These are phyloP conservation scores for Amanita fuliginea DNA, from an alignment of 768 basidiomycete genomes.

Conservation along the genomic window DNA sequence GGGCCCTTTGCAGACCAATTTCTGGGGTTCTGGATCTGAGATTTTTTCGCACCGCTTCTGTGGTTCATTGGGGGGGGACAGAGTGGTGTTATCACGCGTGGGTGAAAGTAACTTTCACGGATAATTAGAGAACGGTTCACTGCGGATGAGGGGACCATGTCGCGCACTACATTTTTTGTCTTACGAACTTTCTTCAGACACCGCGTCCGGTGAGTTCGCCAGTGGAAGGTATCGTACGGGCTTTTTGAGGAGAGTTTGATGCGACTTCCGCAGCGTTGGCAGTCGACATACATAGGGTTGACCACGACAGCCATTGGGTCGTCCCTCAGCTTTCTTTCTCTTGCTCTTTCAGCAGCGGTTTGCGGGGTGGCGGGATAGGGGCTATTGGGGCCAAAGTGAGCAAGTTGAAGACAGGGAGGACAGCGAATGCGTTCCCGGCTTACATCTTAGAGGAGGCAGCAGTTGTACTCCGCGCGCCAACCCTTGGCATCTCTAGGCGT, in stretches of 20 bases:
- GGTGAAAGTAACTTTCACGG: not conserved
- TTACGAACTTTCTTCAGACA: constrained; percentile 27
- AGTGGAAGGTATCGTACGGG: constrained; percentile 55
- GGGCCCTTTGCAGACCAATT: not conserved
- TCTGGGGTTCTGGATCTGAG: not conserved
- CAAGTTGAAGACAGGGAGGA: not conserved
- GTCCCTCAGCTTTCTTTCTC: constrained; percentile 39
- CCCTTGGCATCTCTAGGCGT: constrained; percentile 6
- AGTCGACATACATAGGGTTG: constrained; percentile 39
- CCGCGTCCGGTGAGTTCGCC: constrained; percentile 50
- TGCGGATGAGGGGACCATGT: constrained; percentile 15
- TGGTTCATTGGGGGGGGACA: not conserved
- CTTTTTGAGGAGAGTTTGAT: constrained; percentile 65
- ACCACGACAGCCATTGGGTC: constrained; percentile 45
- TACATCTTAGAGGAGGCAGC: not conserved
- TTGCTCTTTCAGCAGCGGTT: constrained; percentile 31
- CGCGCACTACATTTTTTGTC: constrained; percentile 10
- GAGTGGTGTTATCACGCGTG: not conserved
- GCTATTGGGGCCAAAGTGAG: not conserved
- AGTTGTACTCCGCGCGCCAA: not conserved
- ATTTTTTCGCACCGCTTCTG: not conserved
- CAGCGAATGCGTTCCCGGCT: not conserved
- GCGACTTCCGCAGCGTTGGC: constrained; percentile 38
- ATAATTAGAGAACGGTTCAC: constrained; percentile 9
- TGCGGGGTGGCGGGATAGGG: constrained; percentile 7